Evolutionary conservation across 148 eudicot genomes (phyloP), one percentile per base, ranked within the genome.

Genomic region (Heliamphora exappendiculata): DNA sequence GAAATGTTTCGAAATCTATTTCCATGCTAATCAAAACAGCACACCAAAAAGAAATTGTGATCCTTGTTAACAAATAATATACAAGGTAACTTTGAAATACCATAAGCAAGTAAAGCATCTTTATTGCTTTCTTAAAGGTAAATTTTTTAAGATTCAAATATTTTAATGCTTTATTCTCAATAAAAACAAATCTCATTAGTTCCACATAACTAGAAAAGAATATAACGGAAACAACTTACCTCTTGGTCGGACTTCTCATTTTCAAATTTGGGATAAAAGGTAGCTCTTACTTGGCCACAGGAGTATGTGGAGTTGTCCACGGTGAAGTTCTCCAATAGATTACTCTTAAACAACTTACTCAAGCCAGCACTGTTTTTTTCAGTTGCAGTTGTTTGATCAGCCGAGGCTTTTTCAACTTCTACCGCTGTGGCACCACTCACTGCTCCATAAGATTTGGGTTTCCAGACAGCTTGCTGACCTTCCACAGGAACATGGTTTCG

Each of bases 211-310:
- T n/a, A 9, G 51, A 26, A 49, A 34, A 2, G n/a, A 10, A 28
- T 19, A 39, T 26, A 41, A 41, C 1, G 34, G 4, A 59, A 65
- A 33, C 29, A 55, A 53, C 39, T 75, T 80, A 95, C 99, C 96
- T 95, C 99, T 81, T 88, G 97, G 81, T 95, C 99, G 75, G 97
- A 92, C 87, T 95, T 95, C 85, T 95, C 99, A 73, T 95, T 95
- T 78, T 95, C 99, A 78, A 95, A 95, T 82, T 95, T 95, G 14
- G 99, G 99, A 78, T 95, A 95, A 76, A 95, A 95, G 67, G 97
- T 89, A 11, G 97, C 99, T 81, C 97, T 87, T 74, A 95, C 83
- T 89, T 89, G 88, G 19, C 97, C 97, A 74, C 55, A 76, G 26
- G 99, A 85, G 76, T 82, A 91, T n/a, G 94, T 89, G 19, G 82